Evolutionary conservation across 768 basidiomycete species (phyloP).

Genomic region (Boletus pseudo-olivaceus): DNA sequence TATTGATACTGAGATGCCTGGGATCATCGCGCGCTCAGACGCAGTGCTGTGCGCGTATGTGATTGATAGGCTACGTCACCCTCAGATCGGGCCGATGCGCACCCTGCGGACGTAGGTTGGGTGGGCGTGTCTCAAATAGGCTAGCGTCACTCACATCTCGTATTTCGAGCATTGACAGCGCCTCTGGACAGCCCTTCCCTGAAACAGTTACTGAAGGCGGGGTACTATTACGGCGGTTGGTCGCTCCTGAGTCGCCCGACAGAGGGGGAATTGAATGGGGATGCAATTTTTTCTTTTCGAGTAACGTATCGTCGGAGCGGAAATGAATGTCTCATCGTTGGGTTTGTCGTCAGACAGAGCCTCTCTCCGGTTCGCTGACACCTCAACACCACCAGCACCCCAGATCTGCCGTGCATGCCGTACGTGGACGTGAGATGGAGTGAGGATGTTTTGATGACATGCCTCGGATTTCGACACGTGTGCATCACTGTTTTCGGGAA

Average conservation of each 20-base stretch:
- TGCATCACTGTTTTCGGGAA: neutral
- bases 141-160: neutral
- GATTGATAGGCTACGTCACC: neutral
- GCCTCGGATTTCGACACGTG: neutral
- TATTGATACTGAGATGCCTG: neutral
- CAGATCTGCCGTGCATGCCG: neutral
- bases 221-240: neutral
- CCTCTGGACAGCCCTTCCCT: neutral
- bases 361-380: no score
- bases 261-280: neutral
- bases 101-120: constrained; percentile 1
- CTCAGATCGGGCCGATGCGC: neutral
- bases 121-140: neutral
- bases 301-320: constrained; percentile 6
- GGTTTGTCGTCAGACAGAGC: neutral
- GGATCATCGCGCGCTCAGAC: neutral
- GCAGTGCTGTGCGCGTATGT: neutral
- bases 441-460: neutral
- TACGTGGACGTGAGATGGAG: neutral
- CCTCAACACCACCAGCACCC: neutral
- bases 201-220: neutral
- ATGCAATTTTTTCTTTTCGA: neutral
- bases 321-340: constrained; percentile 6
- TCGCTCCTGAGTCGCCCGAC: neutral
- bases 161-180: neutral